Percentiles rank a stretch among this genome's conserved stretches.
Conservation (phyloP, 2,329 filamentous ascomycete species). For the Amesomyces nigricolor region DNA sequence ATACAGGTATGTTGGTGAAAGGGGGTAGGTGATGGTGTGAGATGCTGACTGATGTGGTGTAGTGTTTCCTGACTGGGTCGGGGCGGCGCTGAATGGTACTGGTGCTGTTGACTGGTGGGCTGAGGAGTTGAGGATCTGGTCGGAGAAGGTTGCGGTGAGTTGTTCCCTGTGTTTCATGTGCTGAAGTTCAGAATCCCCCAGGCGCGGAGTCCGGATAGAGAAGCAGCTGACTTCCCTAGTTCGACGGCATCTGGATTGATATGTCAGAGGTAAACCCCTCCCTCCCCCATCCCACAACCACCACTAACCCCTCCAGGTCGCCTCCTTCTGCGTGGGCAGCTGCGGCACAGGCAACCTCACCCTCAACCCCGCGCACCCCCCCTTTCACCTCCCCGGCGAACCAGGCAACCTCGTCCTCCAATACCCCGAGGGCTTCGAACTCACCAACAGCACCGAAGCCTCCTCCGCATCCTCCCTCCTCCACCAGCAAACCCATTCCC, state of each 20-base stretch:
- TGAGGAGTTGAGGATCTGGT: slow-evolving; percentile 39
- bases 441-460: slow-evolving; percentile 64
- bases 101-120: slow-evolving; percentile 66
- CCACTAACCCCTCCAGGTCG: slow-evolving; percentile 16
- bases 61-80: slow-evolving; percentile 67
- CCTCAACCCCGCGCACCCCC: slow-evolving; percentile 63
- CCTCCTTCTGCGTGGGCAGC: slow-evolving; percentile 63
- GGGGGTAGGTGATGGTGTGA: background rate
- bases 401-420: slow-evolving; percentile 52
- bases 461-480: slow-evolving; percentile 50
- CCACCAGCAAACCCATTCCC: slow-evolving; percentile 30
- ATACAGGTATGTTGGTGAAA: slow-evolving; percentile 36
- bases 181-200: background rate
- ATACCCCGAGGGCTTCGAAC: slow-evolving; percentile 65
- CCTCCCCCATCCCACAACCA: background rate
- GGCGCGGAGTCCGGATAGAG: slow-evolving; percentile 35
- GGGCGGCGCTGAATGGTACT: slow-evolving; percentile 54
- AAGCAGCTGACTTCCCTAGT: slow-evolving; percentile 32
- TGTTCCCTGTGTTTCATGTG: background rate
- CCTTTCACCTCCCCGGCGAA: slow-evolving; percentile 61
- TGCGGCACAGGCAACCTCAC: slow-evolving; percentile 62
- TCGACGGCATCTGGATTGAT: slow-evolving; percentile 53
- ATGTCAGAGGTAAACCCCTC: slow-evolving; percentile 50
- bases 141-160: slow-evolving; percentile 22
- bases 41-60: background rate